These are phyloP conservation scores for Aureobasidium vineae DNA, from an alignment of 2,329 filamentous ascomycete genomes.

Conservation along the genomic window DNA sequence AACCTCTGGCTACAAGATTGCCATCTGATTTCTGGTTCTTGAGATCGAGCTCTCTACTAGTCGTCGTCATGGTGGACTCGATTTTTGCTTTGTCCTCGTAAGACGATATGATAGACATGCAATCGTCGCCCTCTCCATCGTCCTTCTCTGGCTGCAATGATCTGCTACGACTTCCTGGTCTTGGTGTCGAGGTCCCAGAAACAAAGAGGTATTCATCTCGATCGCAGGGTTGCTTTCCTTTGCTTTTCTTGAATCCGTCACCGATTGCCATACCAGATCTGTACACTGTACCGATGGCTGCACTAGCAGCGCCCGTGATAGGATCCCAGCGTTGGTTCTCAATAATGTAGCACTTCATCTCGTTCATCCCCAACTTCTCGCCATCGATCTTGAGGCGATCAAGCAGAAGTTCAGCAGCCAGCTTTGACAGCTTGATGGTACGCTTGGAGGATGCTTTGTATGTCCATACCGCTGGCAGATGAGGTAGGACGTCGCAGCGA, in stretches of 20 bases:
- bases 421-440: conserved; percentile 34
- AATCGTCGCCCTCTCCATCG: no score
- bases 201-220: background rate
- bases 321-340: conserved; percentile 10
- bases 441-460: conserved; percentile 5
- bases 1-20: background rate
- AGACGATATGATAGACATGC: background rate
- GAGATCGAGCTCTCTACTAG: background rate
- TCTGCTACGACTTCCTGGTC: background rate
- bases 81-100: conserved; percentile 27
- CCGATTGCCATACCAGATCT: conserved; percentile 6
- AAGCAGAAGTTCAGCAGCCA: conserved; percentile 30
- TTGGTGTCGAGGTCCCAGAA: background rate
- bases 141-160: no score
- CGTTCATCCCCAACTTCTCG: conserved; percentile 16
- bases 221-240: background rate
- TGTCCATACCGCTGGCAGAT: conserved; percentile 66
- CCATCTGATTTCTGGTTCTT: background rate
- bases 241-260: background rate
- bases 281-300: conserved; percentile 2
- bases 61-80: background rate
- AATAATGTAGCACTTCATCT: background rate
- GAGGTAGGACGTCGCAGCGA: conserved; percentile 62
- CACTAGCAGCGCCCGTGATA: background rate
- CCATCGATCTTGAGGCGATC: conserved; percentile 9